Percentiles rank a stretch among this genome's conserved stretches.
These are phyloP conservation scores for Podospora sp. DNA, from an alignment of 495 filamentous ascomycete genomes.

Conservation along the genomic window DNA sequence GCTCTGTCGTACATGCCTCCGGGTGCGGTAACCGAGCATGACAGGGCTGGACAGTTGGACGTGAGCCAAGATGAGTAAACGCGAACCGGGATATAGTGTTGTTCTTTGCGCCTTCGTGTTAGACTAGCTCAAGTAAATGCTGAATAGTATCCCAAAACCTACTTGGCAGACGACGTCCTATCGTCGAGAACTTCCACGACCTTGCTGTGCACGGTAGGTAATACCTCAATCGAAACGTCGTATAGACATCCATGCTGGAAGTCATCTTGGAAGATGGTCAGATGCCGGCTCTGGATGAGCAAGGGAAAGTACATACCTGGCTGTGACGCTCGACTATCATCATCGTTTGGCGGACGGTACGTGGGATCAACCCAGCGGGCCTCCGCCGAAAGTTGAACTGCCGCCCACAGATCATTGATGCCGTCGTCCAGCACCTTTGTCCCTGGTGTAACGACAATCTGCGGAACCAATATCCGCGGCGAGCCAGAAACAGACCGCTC, in stretches of 20 bases:
- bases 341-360: neutral
- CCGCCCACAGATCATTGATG: slow-evolving; percentile 46
- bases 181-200: slow-evolving; percentile 44
- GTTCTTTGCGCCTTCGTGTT: slow-evolving; percentile 19
- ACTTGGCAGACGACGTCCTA: slow-evolving; percentile 28
- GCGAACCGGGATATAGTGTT: slow-evolving; percentile 41
- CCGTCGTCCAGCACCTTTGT: slow-evolving; percentile 46
- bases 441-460: slow-evolving; percentile 54
- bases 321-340: neutral
- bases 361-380: slow-evolving; percentile 29
- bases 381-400: slow-evolving; percentile 49
- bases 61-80: slow-evolving; percentile 44
- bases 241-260: slow-evolving; percentile 47
- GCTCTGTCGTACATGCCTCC: slow-evolving; percentile 33
- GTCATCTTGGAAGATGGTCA: slow-evolving; percentile 21
- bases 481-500: slow-evolving; percentile 14
- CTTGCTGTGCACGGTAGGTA: slow-evolving; percentile 34
- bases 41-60: slow-evolving; percentile 30
- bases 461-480: slow-evolving; percentile 42
- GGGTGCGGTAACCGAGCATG: slow-evolving; percentile 9
- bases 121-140: neutral
- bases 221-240: slow-evolving; percentile 42
- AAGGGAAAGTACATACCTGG: slow-evolving; percentile 19
- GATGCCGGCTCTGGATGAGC: neutral
- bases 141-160: neutral